Percentiles rank a stretch among this genome's conserved stretches.
phyloP scores from a whole-genome alignment of 441 rosid genomes.

The Mallotus japonicus region DNA sequence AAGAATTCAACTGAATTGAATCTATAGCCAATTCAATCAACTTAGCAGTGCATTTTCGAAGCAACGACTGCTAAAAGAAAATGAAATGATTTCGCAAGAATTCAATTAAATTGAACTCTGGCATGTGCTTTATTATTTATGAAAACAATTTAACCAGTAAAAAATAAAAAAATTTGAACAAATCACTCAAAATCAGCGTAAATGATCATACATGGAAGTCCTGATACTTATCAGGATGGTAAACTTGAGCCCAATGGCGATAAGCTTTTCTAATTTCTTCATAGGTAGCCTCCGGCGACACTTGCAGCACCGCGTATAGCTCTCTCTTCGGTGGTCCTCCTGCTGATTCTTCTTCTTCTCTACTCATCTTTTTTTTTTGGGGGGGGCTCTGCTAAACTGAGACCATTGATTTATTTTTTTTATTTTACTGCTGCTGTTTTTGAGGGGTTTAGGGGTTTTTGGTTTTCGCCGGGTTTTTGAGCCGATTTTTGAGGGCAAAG shows the following conservation, averaged over 20 bases:
- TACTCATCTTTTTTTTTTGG: background rate
- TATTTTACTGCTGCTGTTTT: too few relatives aligned
- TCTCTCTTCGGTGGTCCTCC: slow-evolving; percentile 57
- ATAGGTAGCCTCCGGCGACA: slow-evolving; percentile 86
- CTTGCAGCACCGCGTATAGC: slow-evolving; percentile 78
- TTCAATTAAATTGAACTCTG: background rate
- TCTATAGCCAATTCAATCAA: too few relatives aligned
- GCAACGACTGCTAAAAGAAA: too few relatives aligned
- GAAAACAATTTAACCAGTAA: background rate
- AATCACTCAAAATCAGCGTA: background rate
- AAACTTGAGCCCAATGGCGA: slow-evolving; percentile 97
- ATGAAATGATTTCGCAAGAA: background rate
- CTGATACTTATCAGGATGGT: slow-evolving; percentile 93
- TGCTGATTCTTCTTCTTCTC: slow-evolving; percentile 26
- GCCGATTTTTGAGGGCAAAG: too few relatives aligned
- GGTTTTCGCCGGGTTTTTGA: background rate
- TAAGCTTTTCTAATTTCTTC: slow-evolving; percentile 90
- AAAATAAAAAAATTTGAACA: background rate
- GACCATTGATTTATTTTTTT: background rate
- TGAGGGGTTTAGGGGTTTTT: slow-evolving; percentile 1
- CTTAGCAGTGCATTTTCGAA: too few relatives aligned
- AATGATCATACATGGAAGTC: slow-evolving; percentile 49
- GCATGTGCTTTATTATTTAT: too few relatives aligned
- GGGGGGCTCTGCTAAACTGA: background rate
- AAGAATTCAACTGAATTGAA: too few relatives aligned